phyloP scores from a whole-genome alignment of 805 yeast species.

The Lachancea kluyveri region DNA sequence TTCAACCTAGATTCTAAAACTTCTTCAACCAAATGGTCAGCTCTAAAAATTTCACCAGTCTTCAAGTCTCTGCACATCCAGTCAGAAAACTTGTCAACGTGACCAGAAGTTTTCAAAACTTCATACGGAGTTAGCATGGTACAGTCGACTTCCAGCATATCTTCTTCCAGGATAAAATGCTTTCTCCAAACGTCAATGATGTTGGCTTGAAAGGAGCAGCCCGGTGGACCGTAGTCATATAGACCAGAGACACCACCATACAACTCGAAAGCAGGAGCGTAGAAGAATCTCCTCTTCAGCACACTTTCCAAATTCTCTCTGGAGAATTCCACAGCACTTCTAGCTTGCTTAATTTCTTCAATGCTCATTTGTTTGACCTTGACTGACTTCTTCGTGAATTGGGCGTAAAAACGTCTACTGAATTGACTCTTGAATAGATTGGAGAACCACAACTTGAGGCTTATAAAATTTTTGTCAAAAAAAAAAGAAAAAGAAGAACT shows the following conservation, averaged over 20 bases:
- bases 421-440: slow-evolving; percentile 7
- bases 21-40: slow-evolving; percentile 97
- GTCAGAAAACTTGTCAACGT: slow-evolving; percentile 97
- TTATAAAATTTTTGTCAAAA: not conserved
- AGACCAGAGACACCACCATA: slow-evolving; percentile 98
- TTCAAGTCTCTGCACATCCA: slow-evolving; percentile 97
- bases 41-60: slow-evolving; percentile 97
- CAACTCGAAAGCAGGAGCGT: slow-evolving; percentile 94
- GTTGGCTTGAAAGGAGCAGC: slow-evolving; percentile 97
- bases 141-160: slow-evolving; percentile 97
- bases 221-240: slow-evolving; percentile 99
- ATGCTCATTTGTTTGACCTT: slow-evolving; percentile 27
- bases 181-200: slow-evolving; percentile 94
- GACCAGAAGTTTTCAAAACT: slow-evolving; percentile 97
- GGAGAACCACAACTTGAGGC: slow-evolving; percentile 18
- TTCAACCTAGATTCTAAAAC: slow-evolving; percentile 92
- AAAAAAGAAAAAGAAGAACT: not conserved
- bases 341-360: slow-evolving; percentile 28
- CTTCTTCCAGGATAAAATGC: slow-evolving; percentile 95
- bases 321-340: slow-evolving; percentile 42
- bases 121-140: slow-evolving; percentile 98
- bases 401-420: slow-evolving; percentile 24
- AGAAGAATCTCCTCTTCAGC: slow-evolving; percentile 91
- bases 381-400: slow-evolving; percentile 23
- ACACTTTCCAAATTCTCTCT: slow-evolving; percentile 89